Evolutionary conservation across 768 basidiomycete species (phyloP), one percentile per base, ranked within the genome.

Genomic region (Pleurotus pulmonarius): DNA sequence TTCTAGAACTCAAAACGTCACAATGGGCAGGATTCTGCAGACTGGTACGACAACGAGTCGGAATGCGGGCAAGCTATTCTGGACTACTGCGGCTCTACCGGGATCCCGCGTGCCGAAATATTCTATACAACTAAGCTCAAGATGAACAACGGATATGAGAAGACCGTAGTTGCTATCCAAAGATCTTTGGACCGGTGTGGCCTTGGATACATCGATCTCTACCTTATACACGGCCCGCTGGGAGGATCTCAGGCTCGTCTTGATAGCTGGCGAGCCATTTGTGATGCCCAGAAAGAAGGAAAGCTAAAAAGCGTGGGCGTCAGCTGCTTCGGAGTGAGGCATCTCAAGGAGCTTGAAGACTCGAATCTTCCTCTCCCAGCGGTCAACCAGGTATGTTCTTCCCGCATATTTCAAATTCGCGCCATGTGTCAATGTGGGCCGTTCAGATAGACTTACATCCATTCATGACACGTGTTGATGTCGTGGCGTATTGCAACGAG

Each of bases 61-160:
- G 81, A 86, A 59, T 83, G 80, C 56, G 86, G 87, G 4, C 68
- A 73, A 22, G 87, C 85, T 25, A 82, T 90, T 63, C 70, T 70
- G 56, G 78, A 80, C 59, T 86, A 82, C 63, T 78, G 80, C 67
- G 61, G 67, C 8, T 65, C 68, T 45, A 67, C 76, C n/a, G 70
- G 70, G 52, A 77, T 77, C 8, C 79, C 83, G 48, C 83, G 86
- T 24, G 69, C 72, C 9, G 79, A 80, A 16, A 77, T 92, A 62
- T 88, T 83, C 73, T 87, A 82, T 68, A 88, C 85, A 26, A 88
- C 86, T 16, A 88, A 90, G 69, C 75, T 88, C 49, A 85, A 77
- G 69, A 59, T 68, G 49, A 90, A 89, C 68, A 64, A 71, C 40
- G 77, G 78, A 22, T 83, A 84, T 64, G 73, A 75, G 3, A 65